Percentiles rank a stretch among this genome's conserved stretches.
These are phyloP conservation scores for Kalaharituber pfeilii DNA, from an alignment of 2,329 filamentous ascomycete genomes.

Conservation along the genomic window DNA sequence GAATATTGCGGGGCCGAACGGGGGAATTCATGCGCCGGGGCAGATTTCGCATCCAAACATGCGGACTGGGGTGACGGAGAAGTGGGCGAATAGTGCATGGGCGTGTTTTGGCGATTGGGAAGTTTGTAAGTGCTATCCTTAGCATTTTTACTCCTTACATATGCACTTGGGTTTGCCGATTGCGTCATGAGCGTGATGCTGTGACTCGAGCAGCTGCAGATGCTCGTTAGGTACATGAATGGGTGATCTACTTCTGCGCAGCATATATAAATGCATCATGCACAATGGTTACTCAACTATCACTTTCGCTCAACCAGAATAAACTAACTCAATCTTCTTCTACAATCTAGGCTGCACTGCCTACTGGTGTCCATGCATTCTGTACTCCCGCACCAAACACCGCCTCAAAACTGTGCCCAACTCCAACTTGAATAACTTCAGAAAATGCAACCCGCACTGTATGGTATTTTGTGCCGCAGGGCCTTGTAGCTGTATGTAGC, in stretches of 20 bases:
- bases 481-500: conserved; percentile 18
- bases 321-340: no score
- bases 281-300: no score
- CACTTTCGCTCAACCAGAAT: no score
- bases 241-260: no score
- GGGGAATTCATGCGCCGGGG: conserved; percentile 21
- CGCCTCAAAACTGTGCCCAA: conserved; percentile 22
- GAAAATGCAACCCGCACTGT: conserved; percentile 20
- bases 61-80: conserved; percentile 19
- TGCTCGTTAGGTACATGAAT: no score
- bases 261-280: no score
- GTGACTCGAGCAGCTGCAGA: no score
- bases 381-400: conserved; percentile 23
- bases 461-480: conserved; percentile 18
- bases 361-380: conserved; percentile 23
- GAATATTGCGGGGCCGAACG: conserved; percentile 15
- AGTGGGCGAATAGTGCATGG: conserved; percentile 21
- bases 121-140: conserved; percentile 18
- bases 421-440: conserved; percentile 20
- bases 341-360: not conserved
- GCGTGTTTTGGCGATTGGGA: conserved; percentile 22
- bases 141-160: no score
- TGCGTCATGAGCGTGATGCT: no score
- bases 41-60: conserved; percentile 24
- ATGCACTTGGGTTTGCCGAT: no score